A percentile compares a stretch with the other conserved stretches of the same genome.
These are phyloP conservation scores for Zymoseptoria ardabiliae DNA, from an alignment of 2,329 filamentous ascomycete genomes.

Conservation along the genomic window DNA sequence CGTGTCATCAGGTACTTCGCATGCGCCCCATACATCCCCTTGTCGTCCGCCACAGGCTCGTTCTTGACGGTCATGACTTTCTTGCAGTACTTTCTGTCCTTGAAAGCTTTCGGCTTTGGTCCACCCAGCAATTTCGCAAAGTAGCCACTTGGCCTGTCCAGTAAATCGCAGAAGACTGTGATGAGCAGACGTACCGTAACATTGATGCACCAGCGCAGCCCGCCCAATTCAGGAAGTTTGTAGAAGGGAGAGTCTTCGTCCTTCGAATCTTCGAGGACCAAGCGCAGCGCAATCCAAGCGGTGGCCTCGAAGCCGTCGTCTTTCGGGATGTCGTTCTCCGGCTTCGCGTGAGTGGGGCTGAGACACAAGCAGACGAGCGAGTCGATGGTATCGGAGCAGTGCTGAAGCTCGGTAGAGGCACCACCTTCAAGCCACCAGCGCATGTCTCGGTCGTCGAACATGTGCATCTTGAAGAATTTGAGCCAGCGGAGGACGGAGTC, in stretches of 20 bases:
- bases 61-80: background rate
- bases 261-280: background rate
- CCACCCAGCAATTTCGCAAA: background rate
- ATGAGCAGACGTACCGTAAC: background rate
- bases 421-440: background rate
- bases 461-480: background rate
- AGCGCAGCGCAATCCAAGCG: background rate
- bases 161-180: background rate
- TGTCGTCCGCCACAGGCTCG: background rate
- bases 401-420: background rate
- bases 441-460: background rate
- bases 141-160: background rate
- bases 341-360: background rate
- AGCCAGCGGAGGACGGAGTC: background rate
- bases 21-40: background rate
- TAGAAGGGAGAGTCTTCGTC: background rate
- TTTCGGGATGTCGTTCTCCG: background rate
- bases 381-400: background rate
- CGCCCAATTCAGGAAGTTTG: background rate
- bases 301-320: background rate
- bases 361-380: background rate
- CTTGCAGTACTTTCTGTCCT: background rate
- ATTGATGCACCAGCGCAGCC: background rate
- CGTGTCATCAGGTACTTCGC: background rate
- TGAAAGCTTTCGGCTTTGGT: background rate